Base-by-base conservation (phyloP, 495 filamentous ascomycete genomes). In the Aspergillus ostianus region DNA sequence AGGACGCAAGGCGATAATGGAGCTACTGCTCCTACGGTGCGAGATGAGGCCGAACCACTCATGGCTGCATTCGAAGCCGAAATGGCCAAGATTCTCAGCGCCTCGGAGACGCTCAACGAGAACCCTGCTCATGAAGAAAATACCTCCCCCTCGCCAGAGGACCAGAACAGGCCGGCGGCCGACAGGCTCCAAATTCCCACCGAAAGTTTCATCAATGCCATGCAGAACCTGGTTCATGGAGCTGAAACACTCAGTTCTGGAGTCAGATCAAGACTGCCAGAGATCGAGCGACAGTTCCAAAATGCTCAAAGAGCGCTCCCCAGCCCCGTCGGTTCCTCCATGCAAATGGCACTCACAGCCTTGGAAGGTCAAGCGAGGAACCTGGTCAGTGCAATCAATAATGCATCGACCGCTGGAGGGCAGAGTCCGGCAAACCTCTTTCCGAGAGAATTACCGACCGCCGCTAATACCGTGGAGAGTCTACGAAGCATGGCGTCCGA, bases 11-110 rank as follows among this genome's bases (percentile, higher is more conserved):
- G 56, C 46, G 57, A 23, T 9, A 44, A 61, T 15, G 51, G 17
- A 29, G 29, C 57, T 12, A 48, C 61, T 17, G 54, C 49, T 10
- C 20, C 59, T 17, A 36, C 53, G 4, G 44, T 63, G 4, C 27
- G 46, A 6, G 55, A 66, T 21, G 62, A 69, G 21, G 59, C 67
- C 8, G 63, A 72, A 55, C 70, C 80, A 23, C 68, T 84, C 23
- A 68, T 84, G 51, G 75, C 73, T 44, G 77, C 77, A 45, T 83
- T 83, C 50, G 81, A 83, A 53, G 74, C 71, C n/a, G 80, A 84
- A 59, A 66, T 84, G 62, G 73, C 81, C 44, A 78, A 69, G 56
- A 66, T 83, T 15, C 61, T 82, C 49, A 44, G 70, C 56, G 50
- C 69, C 32, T 49, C 61, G 3, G 68, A 71, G 2, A 51, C 55